These are phyloP conservation scores for Scheffersomyces titani DNA, from an alignment of 1,139 yeast species.

Conservation along the genomic window DNA sequence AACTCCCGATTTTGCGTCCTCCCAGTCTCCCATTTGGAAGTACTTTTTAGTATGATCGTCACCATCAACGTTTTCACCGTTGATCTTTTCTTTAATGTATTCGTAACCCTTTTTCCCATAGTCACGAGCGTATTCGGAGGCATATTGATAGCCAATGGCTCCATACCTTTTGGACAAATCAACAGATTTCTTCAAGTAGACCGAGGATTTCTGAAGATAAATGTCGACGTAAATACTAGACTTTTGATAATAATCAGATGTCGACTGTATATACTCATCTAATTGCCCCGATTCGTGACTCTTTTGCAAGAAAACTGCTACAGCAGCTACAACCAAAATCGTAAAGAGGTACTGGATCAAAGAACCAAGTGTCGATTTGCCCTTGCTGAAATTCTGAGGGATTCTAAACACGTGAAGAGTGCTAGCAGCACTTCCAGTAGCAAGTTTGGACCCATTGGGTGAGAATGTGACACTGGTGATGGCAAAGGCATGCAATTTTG, in stretches of 20 bases:
- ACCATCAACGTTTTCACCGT: constrained; percentile 34
- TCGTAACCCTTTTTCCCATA: constrained; percentile 28
- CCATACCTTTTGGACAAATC: constrained; percentile 31
- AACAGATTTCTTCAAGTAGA: constrained; percentile 21
- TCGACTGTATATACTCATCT: constrained; percentile 14
- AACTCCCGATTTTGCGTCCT: constrained; percentile 10
- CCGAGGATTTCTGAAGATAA: constrained; percentile 5
- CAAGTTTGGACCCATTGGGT: constrained; percentile 67
- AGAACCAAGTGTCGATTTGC: constrained; percentile 46
- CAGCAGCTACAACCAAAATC: constrained; percentile 45
- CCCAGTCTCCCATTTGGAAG: constrained; percentile 30
- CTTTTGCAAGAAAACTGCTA: constrained; percentile 47
- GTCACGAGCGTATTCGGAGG: constrained; percentile 15
- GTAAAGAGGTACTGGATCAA: constrained; percentile 42
- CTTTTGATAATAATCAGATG: constrained; percentile 1
- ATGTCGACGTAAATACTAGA: background rate
- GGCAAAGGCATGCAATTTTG: constrained; percentile 75
- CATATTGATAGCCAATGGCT: constrained; percentile 17
- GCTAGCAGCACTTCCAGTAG: constrained; percentile 81
- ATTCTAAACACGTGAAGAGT: constrained; percentile 63
- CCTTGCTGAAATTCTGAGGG: constrained; percentile 52
- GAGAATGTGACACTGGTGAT: constrained; percentile 75
- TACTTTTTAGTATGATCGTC: constrained; percentile 25
- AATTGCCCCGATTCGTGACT: constrained; percentile 41
- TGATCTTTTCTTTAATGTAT: constrained; percentile 42